Conservation (phyloP, 176 grass and related monocot genomes). For the Carex pumila region DNA sequence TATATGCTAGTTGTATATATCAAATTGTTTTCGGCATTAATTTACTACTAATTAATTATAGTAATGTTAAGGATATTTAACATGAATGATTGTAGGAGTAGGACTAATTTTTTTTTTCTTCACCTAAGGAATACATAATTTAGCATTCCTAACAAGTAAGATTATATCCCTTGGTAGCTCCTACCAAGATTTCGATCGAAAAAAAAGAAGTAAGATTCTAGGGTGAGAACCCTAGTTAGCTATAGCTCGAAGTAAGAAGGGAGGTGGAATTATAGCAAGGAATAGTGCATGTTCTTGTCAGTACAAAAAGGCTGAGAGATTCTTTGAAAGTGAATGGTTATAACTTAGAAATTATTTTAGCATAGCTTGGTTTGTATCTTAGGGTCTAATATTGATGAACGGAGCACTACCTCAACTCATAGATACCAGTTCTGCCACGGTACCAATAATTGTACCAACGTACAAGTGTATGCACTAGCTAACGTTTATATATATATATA, state of each 20-base stretch:
- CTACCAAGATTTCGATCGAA: too few species aligned
- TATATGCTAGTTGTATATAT: not conserved
- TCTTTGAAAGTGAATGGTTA: slow-evolving; percentile 40
- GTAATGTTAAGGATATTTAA: not conserved
- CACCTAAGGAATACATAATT: too few species aligned
- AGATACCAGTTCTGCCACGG: not conserved
- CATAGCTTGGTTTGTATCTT: not conserved
- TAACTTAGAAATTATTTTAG: not conserved
- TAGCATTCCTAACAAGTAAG: too few species aligned
- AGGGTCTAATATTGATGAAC: not conserved
- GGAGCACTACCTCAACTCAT: not conserved
- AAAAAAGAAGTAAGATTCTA: not conserved
- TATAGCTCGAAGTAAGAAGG: not conserved
- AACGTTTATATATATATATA: too few species aligned
- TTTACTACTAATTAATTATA: not conserved
- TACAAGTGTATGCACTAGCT: not conserved
- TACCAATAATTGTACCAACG: not conserved
- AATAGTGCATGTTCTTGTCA: slow-evolving; percentile 49
- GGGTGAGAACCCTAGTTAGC: not conserved
- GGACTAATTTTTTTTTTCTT: not conserved
- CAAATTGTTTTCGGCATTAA: not conserved
- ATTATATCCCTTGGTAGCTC: too few species aligned
- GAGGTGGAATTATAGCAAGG: slow-evolving; percentile 23
- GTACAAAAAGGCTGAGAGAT: slow-evolving; percentile 42
- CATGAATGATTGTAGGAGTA: not conserved